Evolutionary conservation across 768 basidiomycete genomes (phyloP), one percentile per base, ranked within the genome.

Genomic region (Exidia glandulosa): DNA sequence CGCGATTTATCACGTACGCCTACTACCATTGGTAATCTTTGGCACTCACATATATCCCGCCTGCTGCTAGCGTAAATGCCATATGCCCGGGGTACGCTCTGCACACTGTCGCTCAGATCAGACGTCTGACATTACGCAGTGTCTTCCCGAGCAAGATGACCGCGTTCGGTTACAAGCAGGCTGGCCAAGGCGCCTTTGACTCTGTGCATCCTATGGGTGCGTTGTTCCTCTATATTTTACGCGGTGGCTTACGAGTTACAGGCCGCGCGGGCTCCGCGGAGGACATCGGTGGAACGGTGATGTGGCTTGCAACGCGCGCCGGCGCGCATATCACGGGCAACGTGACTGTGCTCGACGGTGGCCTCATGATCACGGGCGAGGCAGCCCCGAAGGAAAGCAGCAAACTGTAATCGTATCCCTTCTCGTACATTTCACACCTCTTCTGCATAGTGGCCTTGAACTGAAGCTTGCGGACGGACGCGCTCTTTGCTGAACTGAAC

Each of bases 111-210:
- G 12, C 32, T 41, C 37, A 2, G 10, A 14, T 31, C 27, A 56
- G 31, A 57, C 29, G n/a, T 3, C 6, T 52, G 9, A 36, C 50
- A n/a, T 13, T 31, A 16, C 33, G 3, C 63, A 86, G 86, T 1
- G 72, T 90, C 13, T 93, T 88, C 74, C 88, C 87, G 0, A 87
- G 86, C 52, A 90, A 86, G 74, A 91, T 93, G 89, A 91, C 90
- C 1, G 82, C 86, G 0, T 89, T 75, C 56, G 86, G 83, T 2
- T 72, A 89, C 63, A 80, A 81, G 64, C 76, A 68, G 2, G 71
- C 71, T 2, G 84, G 86, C 6, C 80, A 81, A 60, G 78, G 80
- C 27, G 72, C 66, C 7, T 78, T 88, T 61, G 76, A 74, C 37
- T 67, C 75, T 1, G 67, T 65, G 19, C 87, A 90, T 61, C 88